These are phyloP conservation scores for Hyaloraphidium curvatum DNA, from an alignment of 192 early-diverging fungal species.

Conservation along the genomic window DNA sequence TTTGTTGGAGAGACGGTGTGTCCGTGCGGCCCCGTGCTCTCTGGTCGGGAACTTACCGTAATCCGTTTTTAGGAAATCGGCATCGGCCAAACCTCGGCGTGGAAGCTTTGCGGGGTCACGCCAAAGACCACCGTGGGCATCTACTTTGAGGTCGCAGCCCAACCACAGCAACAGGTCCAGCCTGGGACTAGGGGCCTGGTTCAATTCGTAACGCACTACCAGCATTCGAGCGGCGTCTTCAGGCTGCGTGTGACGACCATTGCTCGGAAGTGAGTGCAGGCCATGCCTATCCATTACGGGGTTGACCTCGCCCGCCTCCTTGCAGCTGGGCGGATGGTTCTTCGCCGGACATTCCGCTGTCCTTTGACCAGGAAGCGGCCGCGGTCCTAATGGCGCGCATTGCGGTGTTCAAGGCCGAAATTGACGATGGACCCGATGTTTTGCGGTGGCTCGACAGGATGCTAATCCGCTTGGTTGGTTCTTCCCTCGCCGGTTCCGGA, in stretches of 20 bases:
- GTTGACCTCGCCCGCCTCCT: neutral
- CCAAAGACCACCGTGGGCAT: slow-evolving; percentile 68
- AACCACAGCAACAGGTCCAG: slow-evolving; percentile 46
- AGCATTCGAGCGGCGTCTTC: slow-evolving; percentile 77
- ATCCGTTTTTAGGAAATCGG: slow-evolving; percentile 57
- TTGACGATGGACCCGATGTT: slow-evolving; percentile 93
- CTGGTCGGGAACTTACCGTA: neutral
- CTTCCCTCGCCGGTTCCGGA: neutral
- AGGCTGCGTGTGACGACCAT: slow-evolving; percentile 89
- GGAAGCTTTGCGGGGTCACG: slow-evolving; percentile 81
- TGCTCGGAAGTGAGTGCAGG: slow-evolving; percentile 48
- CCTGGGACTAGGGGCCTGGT: slow-evolving; percentile 73
- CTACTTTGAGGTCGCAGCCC: slow-evolving; percentile 92
- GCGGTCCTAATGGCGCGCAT: slow-evolving; percentile 96
- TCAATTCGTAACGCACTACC: slow-evolving; percentile 91
- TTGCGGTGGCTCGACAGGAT: slow-evolving; percentile 95
- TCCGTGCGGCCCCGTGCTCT: no score
- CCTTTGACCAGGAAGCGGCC: slow-evolving; percentile 95
- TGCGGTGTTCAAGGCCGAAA: slow-evolving; percentile 86
- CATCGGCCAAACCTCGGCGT: slow-evolving; percentile 83
- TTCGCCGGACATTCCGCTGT: slow-evolving; percentile 64
- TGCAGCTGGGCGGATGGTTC: slow-evolving; percentile 49
- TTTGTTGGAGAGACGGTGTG: slow-evolving; percentile 75
- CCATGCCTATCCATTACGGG: neutral
- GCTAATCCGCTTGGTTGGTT: slow-evolving; percentile 71